Evolutionary conservation across 2,329 filamentous ascomycete genomes (phyloP), one percentile per base, ranked within the genome.

Genomic region (Claviceps pazoutovae): DNA sequence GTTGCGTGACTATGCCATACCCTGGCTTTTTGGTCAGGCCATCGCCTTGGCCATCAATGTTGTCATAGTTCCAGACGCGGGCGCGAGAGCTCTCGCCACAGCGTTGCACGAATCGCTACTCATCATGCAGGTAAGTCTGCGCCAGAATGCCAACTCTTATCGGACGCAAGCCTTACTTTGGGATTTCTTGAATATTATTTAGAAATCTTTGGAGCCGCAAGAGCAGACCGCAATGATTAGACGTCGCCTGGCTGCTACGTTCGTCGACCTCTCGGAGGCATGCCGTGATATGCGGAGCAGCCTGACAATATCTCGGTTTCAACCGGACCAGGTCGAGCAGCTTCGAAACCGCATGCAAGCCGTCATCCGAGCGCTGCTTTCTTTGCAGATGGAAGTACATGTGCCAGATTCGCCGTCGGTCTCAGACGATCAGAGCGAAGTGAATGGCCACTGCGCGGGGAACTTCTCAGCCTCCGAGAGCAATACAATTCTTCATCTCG

Each of bases 281-380:
- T 73, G 77, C 54, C 70, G 78, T 60, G 78, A 82, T 56, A 69
- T 81, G 53, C 69, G 70, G 13, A 70, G 79, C 50, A 78, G 80
- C 51, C 68, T 79, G n/a, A 75, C 76, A 1, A 62, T 80, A 4
- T 78, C 75, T 1, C 68, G 72, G 1, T 76, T 80, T 53, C 64
- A 62, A 11, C 75, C 77, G 1, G 62, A 67, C 11, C 76, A 80
- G 58, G 66, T 78, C 19, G 62, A 66, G 39, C 63, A 67, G 5
- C 63, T 81, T 34, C 71, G 78, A 50, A 80, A 81, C 57, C 63
- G 72, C 3, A 70, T 80, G 50, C 78, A 81, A 55, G 73, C 66
- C 17, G 74, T 79, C 6, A 71, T 81, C 34, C 68, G 78, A 52
- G 68, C 74, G 3, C 63, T 80, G 5, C 62, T 80, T 21, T 72